phyloP scores from a whole-genome alignment of 257 asterid species.

The Datura wrightii region DNA sequence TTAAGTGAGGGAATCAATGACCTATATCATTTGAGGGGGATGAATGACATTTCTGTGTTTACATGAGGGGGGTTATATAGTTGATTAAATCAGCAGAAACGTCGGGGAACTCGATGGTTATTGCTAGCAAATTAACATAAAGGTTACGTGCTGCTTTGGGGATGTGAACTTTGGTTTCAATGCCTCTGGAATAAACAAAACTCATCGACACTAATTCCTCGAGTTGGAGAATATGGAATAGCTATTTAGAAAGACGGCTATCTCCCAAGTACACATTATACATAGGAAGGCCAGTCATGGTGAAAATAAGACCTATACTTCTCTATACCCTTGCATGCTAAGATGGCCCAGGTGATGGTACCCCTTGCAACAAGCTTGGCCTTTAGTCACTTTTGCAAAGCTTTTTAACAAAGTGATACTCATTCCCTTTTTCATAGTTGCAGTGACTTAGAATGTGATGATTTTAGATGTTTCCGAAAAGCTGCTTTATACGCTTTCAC shows the following conservation, averaged over 20 bases:
- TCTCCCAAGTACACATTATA: not conserved
- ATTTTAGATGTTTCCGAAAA: not conserved
- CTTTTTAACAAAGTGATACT: not conserved
- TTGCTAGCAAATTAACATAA: not conserved
- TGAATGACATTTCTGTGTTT: not conserved
- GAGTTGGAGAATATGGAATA: not conserved
- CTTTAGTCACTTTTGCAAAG: not conserved
- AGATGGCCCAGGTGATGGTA: not conserved
- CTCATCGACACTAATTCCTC: not conserved
- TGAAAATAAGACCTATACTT: no score
- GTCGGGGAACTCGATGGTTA: not conserved
- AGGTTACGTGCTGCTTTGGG: not conserved
- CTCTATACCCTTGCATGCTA: not conserved
- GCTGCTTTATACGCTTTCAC: not conserved
- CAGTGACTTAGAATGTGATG: not conserved
- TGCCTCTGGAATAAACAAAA: not conserved
- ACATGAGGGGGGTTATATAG: not conserved
- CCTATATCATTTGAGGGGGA: not conserved
- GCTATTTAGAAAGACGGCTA: not conserved
- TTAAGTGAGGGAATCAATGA: not conserved
- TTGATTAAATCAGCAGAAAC: not conserved
- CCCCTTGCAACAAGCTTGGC: not conserved
- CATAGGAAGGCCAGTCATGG: no score
- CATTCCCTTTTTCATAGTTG: not conserved
- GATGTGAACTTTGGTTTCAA: not conserved